Percentiles rank a stretch among this genome's conserved stretches.
Evolutionary conservation across 768 basidiomycete species (phyloP).

Genomic region (Royoungia palumana): DNA sequence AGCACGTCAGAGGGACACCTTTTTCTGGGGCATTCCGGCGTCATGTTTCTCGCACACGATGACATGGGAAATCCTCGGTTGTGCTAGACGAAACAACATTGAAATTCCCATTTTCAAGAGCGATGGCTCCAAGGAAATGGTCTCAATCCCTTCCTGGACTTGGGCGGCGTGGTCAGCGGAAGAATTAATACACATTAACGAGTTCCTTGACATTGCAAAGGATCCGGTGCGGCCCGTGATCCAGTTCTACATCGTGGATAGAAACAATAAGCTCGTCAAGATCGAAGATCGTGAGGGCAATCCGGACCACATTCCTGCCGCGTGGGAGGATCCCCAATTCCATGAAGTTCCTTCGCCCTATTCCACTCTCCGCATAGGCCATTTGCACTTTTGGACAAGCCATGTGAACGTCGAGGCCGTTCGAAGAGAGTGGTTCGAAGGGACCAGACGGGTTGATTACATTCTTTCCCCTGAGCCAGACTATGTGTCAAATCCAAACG

Average conservation of each 20-base stretch:
- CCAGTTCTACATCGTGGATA: slow-evolving; percentile 9
- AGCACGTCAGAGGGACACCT: slow-evolving; percentile 8
- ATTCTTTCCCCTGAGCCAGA: background rate
- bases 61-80: slow-evolving; percentile 5
- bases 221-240: background rate
- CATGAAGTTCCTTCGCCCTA: background rate
- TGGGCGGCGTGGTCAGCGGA: slow-evolving; percentile 12
- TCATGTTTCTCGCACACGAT: slow-evolving; percentile 11
- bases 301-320: background rate
- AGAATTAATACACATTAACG: background rate
- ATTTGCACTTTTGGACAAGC: slow-evolving; percentile 16
- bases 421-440: background rate
- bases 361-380: background rate
- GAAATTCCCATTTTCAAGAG: slow-evolving; percentile 1
- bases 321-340: background rate
- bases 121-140: slow-evolving; percentile 4
- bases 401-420: background rate
- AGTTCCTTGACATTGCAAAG: too few relatives aligned
- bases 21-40: slow-evolving; percentile 15
- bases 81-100: background rate
- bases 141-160: slow-evolving; percentile 18
- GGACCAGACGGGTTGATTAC: background rate
- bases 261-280: background rate
- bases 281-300: background rate
- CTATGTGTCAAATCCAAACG: background rate